Evolutionary conservation across 169 alveolate species (phyloP).

Genomic region (Blepharisma undulans): DNA sequence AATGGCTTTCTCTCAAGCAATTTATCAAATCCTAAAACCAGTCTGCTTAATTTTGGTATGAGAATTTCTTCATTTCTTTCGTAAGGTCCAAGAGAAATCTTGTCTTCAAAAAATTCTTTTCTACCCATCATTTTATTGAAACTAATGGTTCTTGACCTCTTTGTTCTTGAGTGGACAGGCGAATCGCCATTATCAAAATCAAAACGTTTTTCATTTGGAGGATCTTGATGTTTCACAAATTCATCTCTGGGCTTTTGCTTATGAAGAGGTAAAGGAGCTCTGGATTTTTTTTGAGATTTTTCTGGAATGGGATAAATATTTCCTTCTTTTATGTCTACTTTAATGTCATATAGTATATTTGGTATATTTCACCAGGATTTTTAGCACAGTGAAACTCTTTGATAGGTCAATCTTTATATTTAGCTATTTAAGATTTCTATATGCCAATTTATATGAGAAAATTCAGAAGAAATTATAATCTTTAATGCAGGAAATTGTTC

Average conservation of each 20-base stretch:
- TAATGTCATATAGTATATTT: no score
- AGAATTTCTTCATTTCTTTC: not conserved
- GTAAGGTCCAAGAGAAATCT: not conserved
- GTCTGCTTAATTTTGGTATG: not conserved
- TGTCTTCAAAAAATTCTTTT: not conserved
- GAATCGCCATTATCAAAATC: conserved; percentile 1
- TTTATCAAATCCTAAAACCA: not conserved
- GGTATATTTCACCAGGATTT: no score
- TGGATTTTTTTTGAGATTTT: not conserved
- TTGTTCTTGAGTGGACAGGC: not conserved
- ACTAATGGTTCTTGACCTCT: not conserved
- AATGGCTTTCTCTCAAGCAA: not conserved
- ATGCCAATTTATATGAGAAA: no score
- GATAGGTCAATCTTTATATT: no score
- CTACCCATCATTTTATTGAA: not conserved
- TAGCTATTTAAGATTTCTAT: no score
- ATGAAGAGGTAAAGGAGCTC: not conserved
- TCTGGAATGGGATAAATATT: not conserved
- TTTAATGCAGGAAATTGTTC: not conserved
- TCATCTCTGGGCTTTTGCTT: not conserved
- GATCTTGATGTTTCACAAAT: conserved; percentile 9
- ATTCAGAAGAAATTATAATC: no score
- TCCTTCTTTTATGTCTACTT: not conserved
- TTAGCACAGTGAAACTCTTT: no score
- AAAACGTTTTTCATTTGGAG: conserved; percentile 25